Evolutionary conservation across 768 basidiomycete species (phyloP).

Genomic region (Suillus alpinus): DNA sequence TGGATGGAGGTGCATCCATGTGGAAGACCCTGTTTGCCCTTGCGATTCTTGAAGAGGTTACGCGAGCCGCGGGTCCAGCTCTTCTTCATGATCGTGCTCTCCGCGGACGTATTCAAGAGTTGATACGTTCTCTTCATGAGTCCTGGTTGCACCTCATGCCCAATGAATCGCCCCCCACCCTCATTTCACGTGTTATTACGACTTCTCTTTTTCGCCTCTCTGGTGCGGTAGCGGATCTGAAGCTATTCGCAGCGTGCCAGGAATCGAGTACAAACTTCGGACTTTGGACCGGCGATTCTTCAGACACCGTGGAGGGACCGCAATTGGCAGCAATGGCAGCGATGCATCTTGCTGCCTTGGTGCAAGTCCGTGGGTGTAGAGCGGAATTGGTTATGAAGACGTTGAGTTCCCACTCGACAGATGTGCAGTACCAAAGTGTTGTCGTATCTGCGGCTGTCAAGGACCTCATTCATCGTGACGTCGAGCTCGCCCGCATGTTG

Average conservation of each 20-base stretch:
- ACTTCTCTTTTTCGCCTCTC: conserved; percentile 47
- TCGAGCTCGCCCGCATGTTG: conserved; percentile 30
- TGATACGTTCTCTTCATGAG: conserved; percentile 35
- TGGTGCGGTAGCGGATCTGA: conserved; percentile 33
- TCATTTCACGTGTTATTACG: conserved; percentile 37
- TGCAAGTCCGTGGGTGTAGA: conserved; percentile 25
- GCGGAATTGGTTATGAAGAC: conserved; percentile 29
- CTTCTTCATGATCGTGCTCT: conserved; percentile 23
- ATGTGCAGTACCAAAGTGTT: conserved; percentile 22
- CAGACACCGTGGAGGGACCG: conserved; percentile 8
- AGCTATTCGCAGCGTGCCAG: conserved; percentile 36
- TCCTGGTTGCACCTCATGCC: conserved; percentile 33
- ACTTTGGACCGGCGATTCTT: neutral
- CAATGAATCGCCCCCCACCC: conserved; percentile 11
- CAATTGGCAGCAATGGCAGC: conserved; percentile 14
- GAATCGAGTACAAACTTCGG: conserved; percentile 6
- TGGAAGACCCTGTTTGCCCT: conserved; percentile 47
- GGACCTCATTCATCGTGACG: conserved; percentile 26
- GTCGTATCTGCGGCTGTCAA: conserved; percentile 23
- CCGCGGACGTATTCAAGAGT: conserved; percentile 2
- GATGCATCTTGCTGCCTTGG: conserved; percentile 27
- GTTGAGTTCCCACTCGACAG: conserved; percentile 25
- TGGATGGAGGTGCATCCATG: conserved; percentile 4
- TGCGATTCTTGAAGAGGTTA: conserved; percentile 34
- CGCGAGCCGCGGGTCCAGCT: conserved; percentile 8